Evolutionary conservation across 805 yeast genomes (phyloP).

Genomic region (Ogataea philodendri): DNA sequence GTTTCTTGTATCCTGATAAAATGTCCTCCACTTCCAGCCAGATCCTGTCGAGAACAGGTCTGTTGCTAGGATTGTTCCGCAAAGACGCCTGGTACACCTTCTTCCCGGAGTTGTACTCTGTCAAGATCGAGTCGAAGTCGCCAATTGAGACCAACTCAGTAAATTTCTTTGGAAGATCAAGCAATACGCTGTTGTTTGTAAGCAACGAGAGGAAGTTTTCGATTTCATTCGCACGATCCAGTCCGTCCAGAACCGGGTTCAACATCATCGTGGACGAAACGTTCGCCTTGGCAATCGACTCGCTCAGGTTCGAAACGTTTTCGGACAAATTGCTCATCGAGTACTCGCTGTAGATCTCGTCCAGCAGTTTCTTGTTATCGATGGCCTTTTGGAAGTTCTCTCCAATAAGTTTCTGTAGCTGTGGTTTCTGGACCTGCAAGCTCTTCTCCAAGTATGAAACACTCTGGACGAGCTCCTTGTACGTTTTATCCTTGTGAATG

Average conservation of each 20-base stretch:
- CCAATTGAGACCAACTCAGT: constrained; percentile 41
- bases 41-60: constrained; percentile 44
- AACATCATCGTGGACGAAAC: constrained; percentile 49
- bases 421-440: constrained; percentile 48
- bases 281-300: constrained; percentile 47
- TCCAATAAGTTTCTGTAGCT: constrained; percentile 51
- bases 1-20: constrained; percentile 51
- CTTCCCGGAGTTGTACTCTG: constrained; percentile 54
- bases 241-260: constrained; percentile 57
- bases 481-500: constrained; percentile 55
- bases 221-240: constrained; percentile 47
- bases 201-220: constrained; percentile 49
- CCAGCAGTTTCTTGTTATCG: constrained; percentile 60
- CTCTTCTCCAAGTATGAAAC: constrained; percentile 48
- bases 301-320: constrained; percentile 28
- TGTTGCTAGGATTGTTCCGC: constrained; percentile 15
- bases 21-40: constrained; percentile 56
- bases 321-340: constrained; percentile 28
- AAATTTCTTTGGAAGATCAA: constrained; percentile 56
- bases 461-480: constrained; percentile 47
- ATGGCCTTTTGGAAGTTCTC: constrained; percentile 64
- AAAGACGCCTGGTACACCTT: constrained; percentile 13
- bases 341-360: constrained; percentile 56
- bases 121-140: constrained; percentile 57
- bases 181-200: constrained; percentile 49